Evolutionary conservation across 495 filamentous ascomycete species (phyloP).

Genomic region (Neurospora africana): DNA sequence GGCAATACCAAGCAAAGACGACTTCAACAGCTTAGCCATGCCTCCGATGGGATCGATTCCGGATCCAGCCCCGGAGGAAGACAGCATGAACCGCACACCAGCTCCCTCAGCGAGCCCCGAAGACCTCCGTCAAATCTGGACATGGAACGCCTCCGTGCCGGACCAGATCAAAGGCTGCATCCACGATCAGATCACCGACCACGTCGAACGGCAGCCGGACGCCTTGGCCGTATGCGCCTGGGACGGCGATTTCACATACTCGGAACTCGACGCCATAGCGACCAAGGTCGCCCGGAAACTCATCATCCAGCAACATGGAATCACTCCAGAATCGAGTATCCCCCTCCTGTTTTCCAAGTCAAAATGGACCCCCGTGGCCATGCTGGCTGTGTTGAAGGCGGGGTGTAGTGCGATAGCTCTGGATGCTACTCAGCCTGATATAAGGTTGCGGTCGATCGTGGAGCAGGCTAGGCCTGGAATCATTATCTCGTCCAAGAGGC

Average conservation of each 20-base stretch:
- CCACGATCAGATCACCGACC: constrained; percentile 17
- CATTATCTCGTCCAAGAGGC: not conserved
- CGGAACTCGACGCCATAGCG: constrained; percentile 36
- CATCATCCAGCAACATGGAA: constrained; percentile 24
- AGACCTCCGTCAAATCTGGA: constrained; percentile 3
- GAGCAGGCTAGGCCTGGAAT: not conserved
- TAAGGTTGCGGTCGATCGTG: constrained; percentile 27
- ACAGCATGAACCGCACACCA: not conserved
- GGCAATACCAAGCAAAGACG: not conserved
- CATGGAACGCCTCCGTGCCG: constrained; percentile 9
- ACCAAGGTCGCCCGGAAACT: constrained; percentile 34
- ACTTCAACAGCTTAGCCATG: not conserved
- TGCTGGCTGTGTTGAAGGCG: constrained; percentile 46
- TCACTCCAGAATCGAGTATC: constrained; percentile 39
- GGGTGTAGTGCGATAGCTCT: constrained; percentile 48
- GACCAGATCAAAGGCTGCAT: constrained; percentile 15
- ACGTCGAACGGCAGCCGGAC: constrained; percentile 7
- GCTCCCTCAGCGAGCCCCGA: not conserved
- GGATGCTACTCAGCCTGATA: constrained; percentile 43
- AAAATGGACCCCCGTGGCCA: constrained; percentile 41
- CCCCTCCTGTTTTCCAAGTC: constrained; percentile 51
- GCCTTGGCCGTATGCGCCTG: constrained; percentile 26
- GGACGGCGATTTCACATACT: constrained; percentile 46
- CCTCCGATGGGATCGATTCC: not conserved
- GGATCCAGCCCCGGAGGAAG: not conserved